phyloP scores from a whole-genome alignment of 2,329 filamentous ascomycete genomes.

The Epichloe sibirici region DNA sequence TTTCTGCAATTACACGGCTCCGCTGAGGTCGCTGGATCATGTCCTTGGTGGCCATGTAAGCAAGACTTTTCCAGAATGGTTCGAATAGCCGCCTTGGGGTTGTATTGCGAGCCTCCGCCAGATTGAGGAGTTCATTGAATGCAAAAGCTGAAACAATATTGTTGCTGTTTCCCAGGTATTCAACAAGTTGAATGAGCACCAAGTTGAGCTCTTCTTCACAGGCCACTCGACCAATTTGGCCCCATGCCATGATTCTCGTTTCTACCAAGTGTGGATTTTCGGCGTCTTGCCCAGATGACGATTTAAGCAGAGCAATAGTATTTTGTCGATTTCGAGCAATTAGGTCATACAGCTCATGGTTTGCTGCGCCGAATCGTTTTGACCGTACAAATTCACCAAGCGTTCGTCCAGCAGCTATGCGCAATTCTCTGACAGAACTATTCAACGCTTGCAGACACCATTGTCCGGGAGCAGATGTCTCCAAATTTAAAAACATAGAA shows the following conservation, averaged over 20 bases:
- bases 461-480: constrained; percentile 56
- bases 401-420: constrained; percentile 63
- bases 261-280: constrained; percentile 55
- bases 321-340: constrained; percentile 44
- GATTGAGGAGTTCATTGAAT: constrained; percentile 66
- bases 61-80: constrained; percentile 81
- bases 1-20: constrained; percentile 64
- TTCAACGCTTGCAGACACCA: constrained; percentile 73
- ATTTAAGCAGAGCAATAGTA: constrained; percentile 58
- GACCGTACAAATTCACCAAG: constrained; percentile 50
- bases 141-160: constrained; percentile 67
- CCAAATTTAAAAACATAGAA: constrained; percentile 50
- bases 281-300: constrained; percentile 54
- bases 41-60: constrained; percentile 72
- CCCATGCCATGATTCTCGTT: constrained; percentile 75
- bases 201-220: constrained; percentile 77
- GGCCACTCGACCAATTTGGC: constrained; percentile 66
- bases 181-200: constrained; percentile 68
- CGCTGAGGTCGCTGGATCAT: constrained; percentile 71
- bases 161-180: constrained; percentile 78
- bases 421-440: constrained; percentile 74
- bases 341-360: constrained; percentile 11
- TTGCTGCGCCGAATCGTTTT: constrained; percentile 8
- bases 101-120: constrained; percentile 53
- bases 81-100: constrained; percentile 60